These are phyloP conservation scores for Fermentozyma sake DNA, from an alignment of 1,139 yeast species.

Conservation along the genomic window DNA sequence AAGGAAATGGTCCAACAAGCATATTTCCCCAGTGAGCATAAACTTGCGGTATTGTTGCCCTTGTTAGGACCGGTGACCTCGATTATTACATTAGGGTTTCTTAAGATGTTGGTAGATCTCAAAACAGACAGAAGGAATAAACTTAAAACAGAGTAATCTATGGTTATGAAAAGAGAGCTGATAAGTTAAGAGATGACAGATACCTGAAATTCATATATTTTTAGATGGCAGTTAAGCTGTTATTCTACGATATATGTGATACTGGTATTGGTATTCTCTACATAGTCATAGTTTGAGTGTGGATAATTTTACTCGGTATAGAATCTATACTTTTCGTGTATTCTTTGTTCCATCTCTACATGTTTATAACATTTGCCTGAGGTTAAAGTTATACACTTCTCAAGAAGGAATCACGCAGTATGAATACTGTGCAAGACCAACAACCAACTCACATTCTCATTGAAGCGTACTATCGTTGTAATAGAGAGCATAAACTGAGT, in stretches of 20 bases:
- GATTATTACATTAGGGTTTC: conserved; percentile 57
- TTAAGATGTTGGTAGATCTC: conserved; percentile 27
- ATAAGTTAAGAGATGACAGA: no score
- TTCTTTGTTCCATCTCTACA: no score
- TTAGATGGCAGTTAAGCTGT: no score
- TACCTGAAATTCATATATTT: no score
- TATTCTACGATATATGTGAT: no score
- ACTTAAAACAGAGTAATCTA: neutral
- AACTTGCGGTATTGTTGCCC: conserved; percentile 88
- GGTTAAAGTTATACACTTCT: conserved; percentile 26
- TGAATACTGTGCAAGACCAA: conserved; percentile 3
- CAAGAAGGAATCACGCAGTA: conserved; percentile 27
- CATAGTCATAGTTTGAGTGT: no score
- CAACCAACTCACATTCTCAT: conserved; percentile 3
- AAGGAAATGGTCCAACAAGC: conserved; percentile 93
- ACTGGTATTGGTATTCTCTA: no score
- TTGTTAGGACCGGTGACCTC: conserved; percentile 78
- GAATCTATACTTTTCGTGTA: no score
- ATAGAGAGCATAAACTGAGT: conserved; percentile 2
- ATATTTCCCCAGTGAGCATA: conserved; percentile 92
- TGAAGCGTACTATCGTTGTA: conserved; percentile 1
- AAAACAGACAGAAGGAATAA: conserved; percentile 10
- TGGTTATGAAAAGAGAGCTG: no score
- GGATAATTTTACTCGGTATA: no score
- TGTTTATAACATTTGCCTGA: no score